Evolutionary conservation across 2,329 filamentous ascomycete species (phyloP), one percentile per base, ranked within the genome.

Genomic region (Tolypocladium ovalisporum): DNA sequence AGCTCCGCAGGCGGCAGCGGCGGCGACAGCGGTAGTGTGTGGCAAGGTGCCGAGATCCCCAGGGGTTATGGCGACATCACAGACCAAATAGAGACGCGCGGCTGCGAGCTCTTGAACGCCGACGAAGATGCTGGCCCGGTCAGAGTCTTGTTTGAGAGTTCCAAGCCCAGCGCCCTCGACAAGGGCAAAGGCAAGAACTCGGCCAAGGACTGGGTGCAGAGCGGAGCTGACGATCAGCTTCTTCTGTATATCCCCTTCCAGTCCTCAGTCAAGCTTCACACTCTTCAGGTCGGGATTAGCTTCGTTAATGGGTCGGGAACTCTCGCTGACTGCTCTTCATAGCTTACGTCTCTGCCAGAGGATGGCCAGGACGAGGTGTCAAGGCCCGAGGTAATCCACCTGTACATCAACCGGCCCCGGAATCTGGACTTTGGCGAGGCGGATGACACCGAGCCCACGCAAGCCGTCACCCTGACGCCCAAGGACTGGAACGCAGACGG

Each of bases 401-500:
- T 99, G 56, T 99, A 91, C 75, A 87, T 85, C 62, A 99, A 99
- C 76, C 84, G 86, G 58, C 81, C 91, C 55, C 90, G 95, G 69
- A 94, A 95, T 67, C 83, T 99, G 59, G 91, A 93, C 8, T 99
- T 99, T 67, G 89, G 94, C 66, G 94, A 99, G 71, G 93, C 93
- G 40, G 93, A 97, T 59, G 90, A 93, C 66, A 86, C 89, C 56
- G 80, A 86, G 54, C 82, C 89, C 1, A 92, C 89, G 19, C 94
- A 99, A 73, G 81, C 79, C 55, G 84, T 97, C 59, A 86, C 86
- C 65, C 79, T 99, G 49, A 78, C 80, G 60, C 77, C 85, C 52
- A 79, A 81, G 55, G 90, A 96, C 67, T 99, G 94, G 93, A 89
- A 91, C 71, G 77, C 80, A 51, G 84, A 89, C 17, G 87, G 85